Percentiles rank a stretch among this genome's conserved stretches.
phyloP scores from a whole-genome alignment of 345 rosid species.

The Pugionium dolabratum region DNA sequence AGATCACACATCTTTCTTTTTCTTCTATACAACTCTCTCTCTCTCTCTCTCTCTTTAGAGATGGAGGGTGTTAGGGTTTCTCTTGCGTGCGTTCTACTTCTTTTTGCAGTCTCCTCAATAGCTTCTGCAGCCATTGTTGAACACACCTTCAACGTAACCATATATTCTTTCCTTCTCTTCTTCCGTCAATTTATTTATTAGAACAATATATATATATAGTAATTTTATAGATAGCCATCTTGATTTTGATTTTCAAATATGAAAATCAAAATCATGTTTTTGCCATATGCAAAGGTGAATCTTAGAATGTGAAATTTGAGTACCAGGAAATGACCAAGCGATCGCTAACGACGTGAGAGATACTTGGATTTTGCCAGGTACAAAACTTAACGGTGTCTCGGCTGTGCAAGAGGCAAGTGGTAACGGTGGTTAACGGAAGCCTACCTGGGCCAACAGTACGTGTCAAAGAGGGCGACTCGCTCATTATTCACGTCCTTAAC shows the following conservation, averaged over 20 bases:
- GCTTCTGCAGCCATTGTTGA: constrained; percentile 73
- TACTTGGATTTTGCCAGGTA: constrained; percentile 52
- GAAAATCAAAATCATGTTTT: background rate
- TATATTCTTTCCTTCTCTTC: background rate
- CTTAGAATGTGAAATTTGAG: background rate
- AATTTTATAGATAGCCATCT: background rate
- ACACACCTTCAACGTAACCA: constrained; percentile 67
- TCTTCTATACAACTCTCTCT: background rate
- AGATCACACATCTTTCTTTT: constrained; percentile 3
- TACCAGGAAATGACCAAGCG: constrained; percentile 12
- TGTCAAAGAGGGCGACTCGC: constrained; percentile 74
- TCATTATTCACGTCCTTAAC: constrained; percentile 69
- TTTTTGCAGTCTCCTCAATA: constrained; percentile 45
- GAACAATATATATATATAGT: background rate
- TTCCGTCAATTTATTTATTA: constrained; percentile 3
- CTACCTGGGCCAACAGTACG: constrained; percentile 74
- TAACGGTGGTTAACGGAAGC: constrained; percentile 74
- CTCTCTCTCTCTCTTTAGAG: constrained; percentile 6
- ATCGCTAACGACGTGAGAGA: constrained; percentile 28
- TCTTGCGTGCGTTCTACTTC: constrained; percentile 41
- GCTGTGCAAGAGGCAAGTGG: constrained; percentile 59
- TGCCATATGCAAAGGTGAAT: background rate
- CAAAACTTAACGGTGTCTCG: constrained; percentile 54
- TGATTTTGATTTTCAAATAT: background rate
- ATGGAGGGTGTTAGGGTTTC: constrained; percentile 46